phyloP scores from a whole-genome alignment of 2,329 filamentous ascomycete genomes.

The Magnaporthales sp. region DNA sequence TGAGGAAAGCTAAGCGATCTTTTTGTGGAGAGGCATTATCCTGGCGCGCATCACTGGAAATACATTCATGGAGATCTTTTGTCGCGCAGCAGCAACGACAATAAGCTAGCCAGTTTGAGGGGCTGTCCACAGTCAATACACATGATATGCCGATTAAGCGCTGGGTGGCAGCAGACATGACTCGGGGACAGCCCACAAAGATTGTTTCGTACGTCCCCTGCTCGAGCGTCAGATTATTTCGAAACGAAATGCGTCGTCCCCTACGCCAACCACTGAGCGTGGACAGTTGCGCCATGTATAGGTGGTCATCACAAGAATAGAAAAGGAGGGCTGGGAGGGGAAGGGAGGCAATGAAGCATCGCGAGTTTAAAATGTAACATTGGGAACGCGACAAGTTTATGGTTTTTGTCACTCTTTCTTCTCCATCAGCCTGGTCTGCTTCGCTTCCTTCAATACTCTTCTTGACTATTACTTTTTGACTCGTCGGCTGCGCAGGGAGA shows the following conservation, averaged over 20 bases:
- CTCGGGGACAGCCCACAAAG: too few species aligned
- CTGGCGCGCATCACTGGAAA: too few species aligned
- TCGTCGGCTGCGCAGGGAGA: neutral
- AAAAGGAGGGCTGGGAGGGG: neutral
- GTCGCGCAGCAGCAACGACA: too few species aligned
- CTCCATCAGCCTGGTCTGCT: slow-evolving; percentile 4
- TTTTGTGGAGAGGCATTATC: too few species aligned
- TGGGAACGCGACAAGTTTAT: neutral
- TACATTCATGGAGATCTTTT: too few species aligned
- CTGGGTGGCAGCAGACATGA: too few species aligned
- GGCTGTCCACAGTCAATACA: too few species aligned
- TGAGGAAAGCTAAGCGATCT: too few species aligned
- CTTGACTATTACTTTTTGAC: neutral
- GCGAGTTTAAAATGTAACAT: neutral
- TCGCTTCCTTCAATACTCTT: neutral
- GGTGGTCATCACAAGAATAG: neutral
- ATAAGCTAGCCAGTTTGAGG: too few species aligned
- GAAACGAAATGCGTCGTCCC: neutral
- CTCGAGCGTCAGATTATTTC: neutral
- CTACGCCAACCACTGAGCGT: neutral
- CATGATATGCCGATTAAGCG: too few species aligned
- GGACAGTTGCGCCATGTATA: neutral
- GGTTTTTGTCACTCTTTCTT: neutral
- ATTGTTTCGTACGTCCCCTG: too few species aligned
- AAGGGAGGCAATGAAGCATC: neutral